Evolutionary conservation across 2,329 filamentous ascomycete genomes (phyloP).

Genomic region (Diaporthe velutina): DNA sequence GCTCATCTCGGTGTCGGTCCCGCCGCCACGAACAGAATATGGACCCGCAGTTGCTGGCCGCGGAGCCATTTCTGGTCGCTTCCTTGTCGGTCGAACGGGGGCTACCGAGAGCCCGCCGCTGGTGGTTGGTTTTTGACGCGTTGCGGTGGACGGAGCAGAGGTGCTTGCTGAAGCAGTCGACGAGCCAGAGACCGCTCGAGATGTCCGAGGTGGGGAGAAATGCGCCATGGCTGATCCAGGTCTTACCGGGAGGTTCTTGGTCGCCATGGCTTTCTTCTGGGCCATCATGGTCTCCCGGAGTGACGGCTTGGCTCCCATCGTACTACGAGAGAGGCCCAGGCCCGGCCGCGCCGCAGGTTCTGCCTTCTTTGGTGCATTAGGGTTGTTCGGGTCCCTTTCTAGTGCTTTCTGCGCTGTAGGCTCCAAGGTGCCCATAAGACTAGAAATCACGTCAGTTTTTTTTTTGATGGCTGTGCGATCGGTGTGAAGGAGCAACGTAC

Average conservation of each 20-base stretch:
- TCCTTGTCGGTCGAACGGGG: conserved; percentile 71
- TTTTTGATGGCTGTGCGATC: background rate
- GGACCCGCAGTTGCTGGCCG: conserved; percentile 75
- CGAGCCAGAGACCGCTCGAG: conserved; percentile 53
- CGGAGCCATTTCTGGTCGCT: conserved; percentile 68
- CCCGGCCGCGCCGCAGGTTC: conserved; percentile 66
- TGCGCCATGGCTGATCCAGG: conserved; percentile 75
- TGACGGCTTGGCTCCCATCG: conserved; percentile 72
- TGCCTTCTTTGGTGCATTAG: conserved; percentile 72
- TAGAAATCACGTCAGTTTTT: conserved; percentile 50
- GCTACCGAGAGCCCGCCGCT: conserved; percentile 71
- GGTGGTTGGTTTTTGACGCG: conserved; percentile 59
- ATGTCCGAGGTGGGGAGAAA: conserved; percentile 65
- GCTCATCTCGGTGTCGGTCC: conserved; percentile 24
- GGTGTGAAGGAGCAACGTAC: conserved; percentile 59
- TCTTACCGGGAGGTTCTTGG: conserved; percentile 66
- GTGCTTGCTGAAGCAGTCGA: conserved; percentile 51
- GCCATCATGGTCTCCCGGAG: conserved; percentile 88
- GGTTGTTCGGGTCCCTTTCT: conserved; percentile 87
- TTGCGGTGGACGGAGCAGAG: conserved; percentile 48
- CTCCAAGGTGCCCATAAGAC: conserved; percentile 84
- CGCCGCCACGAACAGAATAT: conserved; percentile 67
- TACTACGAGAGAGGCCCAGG: conserved; percentile 73
- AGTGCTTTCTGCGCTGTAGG: conserved; percentile 82
- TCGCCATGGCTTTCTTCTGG: conserved; percentile 75